These are phyloP conservation scores for Kodamaea fungicola DNA, from an alignment of 1,139 yeast genomes.

Conservation along the genomic window DNA sequence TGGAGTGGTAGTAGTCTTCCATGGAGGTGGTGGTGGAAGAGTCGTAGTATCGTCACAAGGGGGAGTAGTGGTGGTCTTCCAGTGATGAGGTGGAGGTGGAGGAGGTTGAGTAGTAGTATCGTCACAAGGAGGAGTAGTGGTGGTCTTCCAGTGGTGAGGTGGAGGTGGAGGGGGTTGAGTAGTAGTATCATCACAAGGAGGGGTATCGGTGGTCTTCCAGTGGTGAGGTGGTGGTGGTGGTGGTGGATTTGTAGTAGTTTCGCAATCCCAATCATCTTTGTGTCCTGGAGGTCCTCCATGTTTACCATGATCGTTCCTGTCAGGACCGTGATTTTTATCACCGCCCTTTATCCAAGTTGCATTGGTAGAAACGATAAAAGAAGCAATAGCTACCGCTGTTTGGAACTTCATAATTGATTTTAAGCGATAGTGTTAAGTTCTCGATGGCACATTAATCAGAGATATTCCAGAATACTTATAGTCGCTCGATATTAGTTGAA, in stretches of 20 bases:
- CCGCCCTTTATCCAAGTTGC: neutral
- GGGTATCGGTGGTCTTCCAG: neutral
- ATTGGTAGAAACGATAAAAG: constrained; percentile 1
- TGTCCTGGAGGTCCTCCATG: neutral
- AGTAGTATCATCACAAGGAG: neutral
- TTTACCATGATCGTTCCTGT: neutral
- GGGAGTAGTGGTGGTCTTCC: neutral
- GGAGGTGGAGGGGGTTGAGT: neutral
- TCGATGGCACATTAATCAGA: too few relatives aligned
- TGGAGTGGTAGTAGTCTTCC: neutral
- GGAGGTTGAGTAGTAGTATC: too few relatives aligned
- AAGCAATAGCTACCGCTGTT: neutral
- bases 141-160: neutral
- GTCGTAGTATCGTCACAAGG: too few relatives aligned
- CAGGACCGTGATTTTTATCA: neutral
- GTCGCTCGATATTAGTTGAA: neutral
- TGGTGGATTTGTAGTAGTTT: neutral
- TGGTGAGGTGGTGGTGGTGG: neutral
- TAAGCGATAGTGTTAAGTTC: neutral
- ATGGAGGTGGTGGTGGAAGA: too few relatives aligned
- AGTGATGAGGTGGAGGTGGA: neutral
- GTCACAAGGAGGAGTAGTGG: too few relatives aligned
- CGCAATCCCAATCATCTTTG: neutral
- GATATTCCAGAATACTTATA: neutral
- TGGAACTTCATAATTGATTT: constrained; percentile 1